A percentile compares a stretch with the other conserved stretches of the same genome.
phyloP scores from a whole-genome alignment of 345 rosid genomes.

The Pugionium dolabratum region DNA sequence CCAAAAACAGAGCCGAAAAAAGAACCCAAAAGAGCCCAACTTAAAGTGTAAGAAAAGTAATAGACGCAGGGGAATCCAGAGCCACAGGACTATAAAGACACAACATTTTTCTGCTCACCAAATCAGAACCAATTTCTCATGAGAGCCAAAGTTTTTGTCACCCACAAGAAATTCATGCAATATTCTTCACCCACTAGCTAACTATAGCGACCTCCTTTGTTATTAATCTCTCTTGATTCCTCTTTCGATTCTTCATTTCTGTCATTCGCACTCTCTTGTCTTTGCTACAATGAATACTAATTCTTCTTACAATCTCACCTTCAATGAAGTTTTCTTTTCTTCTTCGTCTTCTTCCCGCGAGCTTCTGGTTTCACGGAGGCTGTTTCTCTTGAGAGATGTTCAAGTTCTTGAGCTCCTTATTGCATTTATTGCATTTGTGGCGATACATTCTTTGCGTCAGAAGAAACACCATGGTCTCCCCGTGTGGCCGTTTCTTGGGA shows the following conservation, averaged over 20 bases:
- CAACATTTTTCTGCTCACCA: slow-evolving; percentile 75
- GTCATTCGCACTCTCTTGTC: slow-evolving; percentile 25
- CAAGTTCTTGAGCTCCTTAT: slow-evolving; percentile 68
- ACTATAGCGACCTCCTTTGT: slow-evolving; percentile 23
- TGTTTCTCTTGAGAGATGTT: slow-evolving; percentile 48
- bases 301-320: slow-evolving; percentile 55
- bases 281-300: slow-evolving; percentile 31
- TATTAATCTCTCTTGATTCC: slow-evolving; percentile 40
- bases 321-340: slow-evolving; percentile 54
- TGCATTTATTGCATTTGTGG: slow-evolving; percentile 55
- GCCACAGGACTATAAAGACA: slow-evolving; percentile 30
- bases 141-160: slow-evolving; percentile 39
- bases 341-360: slow-evolving; percentile 50
- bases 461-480: slow-evolving; percentile 66
- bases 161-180: slow-evolving; percentile 40
- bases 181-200: slow-evolving; percentile 43
- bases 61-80: slow-evolving; percentile 11
- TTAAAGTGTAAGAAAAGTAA: slow-evolving; percentile 28
- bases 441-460: slow-evolving; percentile 61
- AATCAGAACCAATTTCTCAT: slow-evolving; percentile 60
- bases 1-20: slow-evolving; percentile 9
- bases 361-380: slow-evolving; percentile 55
- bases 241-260: slow-evolving; percentile 33
- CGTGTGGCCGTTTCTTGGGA: slow-evolving; percentile 84
- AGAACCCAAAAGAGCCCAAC: slow-evolving; percentile 24